These are phyloP conservation scores for Cyphellophora europaea DNA, from an alignment of 2,329 filamentous ascomycete species.

Conservation along the genomic window DNA sequence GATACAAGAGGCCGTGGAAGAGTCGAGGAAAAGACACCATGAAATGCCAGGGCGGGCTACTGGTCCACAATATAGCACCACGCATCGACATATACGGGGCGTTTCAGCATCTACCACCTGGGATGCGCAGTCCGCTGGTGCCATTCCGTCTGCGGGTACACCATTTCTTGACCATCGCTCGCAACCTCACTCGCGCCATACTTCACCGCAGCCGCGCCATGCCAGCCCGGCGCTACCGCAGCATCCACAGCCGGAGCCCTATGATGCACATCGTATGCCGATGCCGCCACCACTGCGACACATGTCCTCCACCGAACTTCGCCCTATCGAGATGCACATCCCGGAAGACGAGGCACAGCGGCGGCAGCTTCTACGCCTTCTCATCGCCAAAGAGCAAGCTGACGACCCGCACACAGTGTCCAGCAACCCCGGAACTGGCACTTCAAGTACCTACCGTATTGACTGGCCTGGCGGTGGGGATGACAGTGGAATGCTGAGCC, in stretches of 20 bases:
- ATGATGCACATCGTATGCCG: background rate
- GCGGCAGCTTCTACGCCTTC: slow-evolving; percentile 25
- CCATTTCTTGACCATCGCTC: background rate
- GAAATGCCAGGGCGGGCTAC: too few species aligned
- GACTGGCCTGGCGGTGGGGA: slow-evolving; percentile 1
- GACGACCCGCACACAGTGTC: background rate
- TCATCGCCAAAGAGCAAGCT: slow-evolving; percentile 22
- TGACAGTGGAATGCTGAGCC: background rate
- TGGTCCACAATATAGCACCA: background rate
- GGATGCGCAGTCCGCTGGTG: background rate
- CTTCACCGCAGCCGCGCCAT: background rate
- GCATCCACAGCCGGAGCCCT: background rate
- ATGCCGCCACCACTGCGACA: background rate
- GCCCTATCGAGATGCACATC: slow-evolving; percentile 3
- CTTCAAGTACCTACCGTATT: slow-evolving; percentile 1
- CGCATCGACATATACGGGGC: background rate
- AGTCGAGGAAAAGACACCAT: background rate
- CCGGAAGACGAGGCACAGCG: slow-evolving; percentile 31
- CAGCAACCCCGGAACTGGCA: background rate
- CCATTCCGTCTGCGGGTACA: background rate
- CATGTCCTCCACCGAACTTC: background rate
- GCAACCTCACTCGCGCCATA: background rate
- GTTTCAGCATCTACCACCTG: background rate
- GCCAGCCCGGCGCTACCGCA: background rate
- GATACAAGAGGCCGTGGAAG: background rate